phyloP scores from a whole-genome alignment of 768 basidiomycete species.

The Brasilioporus rufonigricans region DNA sequence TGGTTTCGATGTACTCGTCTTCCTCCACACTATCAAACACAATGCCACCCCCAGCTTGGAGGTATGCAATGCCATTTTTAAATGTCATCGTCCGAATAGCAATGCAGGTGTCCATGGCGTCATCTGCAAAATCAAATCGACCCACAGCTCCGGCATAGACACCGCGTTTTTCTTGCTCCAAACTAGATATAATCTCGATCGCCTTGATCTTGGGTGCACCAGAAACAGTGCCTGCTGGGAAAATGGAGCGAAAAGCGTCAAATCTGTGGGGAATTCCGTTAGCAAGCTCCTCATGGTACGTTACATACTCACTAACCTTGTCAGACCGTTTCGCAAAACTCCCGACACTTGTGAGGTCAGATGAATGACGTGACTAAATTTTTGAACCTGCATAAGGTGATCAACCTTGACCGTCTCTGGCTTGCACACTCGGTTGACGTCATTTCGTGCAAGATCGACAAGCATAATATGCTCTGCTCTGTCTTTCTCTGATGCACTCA shows the following conservation, averaged over 20 bases:
- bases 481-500: conserved; percentile 89
- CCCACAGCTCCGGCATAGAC: conserved; percentile 98
- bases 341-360: conserved; percentile 95
- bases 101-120: conserved; percentile 98
- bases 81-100: conserved; percentile 98
- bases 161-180: conserved; percentile 88
- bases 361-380: conserved; percentile 98
- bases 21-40: conserved; percentile 97
- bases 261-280: conserved; percentile 52
- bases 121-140: conserved; percentile 92
- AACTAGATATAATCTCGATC: conserved; percentile 82
- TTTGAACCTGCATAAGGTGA: conserved; percentile 88
- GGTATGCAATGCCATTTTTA: conserved; percentile 86
- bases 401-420: conserved; percentile 96
- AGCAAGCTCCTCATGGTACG: not conserved
- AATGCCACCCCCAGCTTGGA: conserved; percentile 97
- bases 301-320: conserved; percentile 57
- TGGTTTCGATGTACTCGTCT: conserved; percentile 94
- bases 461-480: conserved; percentile 99
- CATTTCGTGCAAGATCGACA: conserved; percentile 95
- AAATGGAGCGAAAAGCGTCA: conserved; percentile 98
- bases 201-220: conserved; percentile 99
- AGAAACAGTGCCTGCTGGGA: conserved; percentile 97
- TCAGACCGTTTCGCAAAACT: conserved; percentile 72
- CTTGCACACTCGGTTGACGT: conserved; percentile 96